These are phyloP conservation scores for Articulospora tetracladia DNA, from an alignment of 495 filamentous ascomycete genomes.

Conservation along the genomic window DNA sequence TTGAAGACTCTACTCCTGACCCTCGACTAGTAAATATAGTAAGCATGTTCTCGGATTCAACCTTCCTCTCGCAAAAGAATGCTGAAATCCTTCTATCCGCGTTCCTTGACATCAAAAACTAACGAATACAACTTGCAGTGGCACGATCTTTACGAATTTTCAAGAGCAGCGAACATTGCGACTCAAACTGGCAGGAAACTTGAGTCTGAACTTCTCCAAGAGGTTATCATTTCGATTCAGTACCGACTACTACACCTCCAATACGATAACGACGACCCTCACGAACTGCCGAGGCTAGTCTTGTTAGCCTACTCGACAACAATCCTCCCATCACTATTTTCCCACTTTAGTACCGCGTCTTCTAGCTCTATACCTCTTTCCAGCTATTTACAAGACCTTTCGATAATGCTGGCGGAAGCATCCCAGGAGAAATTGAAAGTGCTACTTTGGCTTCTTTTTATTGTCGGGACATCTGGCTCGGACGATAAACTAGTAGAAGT, in stretches of 20 bases:
- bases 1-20: not conserved
- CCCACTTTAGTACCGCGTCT: not conserved
- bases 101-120: conserved; percentile 8
- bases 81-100: not conserved
- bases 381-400: not conserved
- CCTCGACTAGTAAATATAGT: not conserved
- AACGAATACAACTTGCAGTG: conserved; percentile 27
- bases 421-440: not conserved
- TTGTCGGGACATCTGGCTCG: not conserved
- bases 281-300: conserved; percentile 24
- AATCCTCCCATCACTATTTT: conserved; percentile 25
- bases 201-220: conserved; percentile 25
- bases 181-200: conserved; percentile 21
- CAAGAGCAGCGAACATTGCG: conserved; percentile 31
- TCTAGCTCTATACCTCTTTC: not conserved
- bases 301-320: conserved; percentile 33
- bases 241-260: conserved; percentile 37
- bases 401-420: not conserved
- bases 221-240: conserved; percentile 36
- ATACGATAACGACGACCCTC: conserved; percentile 24
- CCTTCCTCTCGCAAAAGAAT: conserved; percentile 1
- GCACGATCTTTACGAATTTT: conserved; percentile 30
- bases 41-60: conserved; percentile 23
- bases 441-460: not conserved
- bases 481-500: not conserved